phyloP scores from a whole-genome alignment of 176 grass and related monocot species.

The Eleusine coracana region DNA sequence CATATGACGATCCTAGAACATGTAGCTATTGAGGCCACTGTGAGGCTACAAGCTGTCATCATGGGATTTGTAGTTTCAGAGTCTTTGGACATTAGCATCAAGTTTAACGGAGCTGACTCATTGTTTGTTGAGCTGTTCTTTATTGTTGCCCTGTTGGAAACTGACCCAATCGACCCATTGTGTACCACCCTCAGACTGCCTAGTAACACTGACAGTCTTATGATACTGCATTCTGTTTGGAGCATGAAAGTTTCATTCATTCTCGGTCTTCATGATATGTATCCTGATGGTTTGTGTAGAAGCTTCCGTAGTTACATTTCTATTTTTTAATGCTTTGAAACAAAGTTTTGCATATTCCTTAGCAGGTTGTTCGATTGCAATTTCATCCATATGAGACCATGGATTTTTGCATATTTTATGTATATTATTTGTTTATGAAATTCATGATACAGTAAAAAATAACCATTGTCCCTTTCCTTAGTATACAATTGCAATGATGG shows the following conservation, averaged over 20 bases:
- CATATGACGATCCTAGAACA: neutral
- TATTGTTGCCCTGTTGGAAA: neutral
- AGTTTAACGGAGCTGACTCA: neutral
- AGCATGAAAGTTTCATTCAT: constrained; percentile 1
- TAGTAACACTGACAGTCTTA: neutral
- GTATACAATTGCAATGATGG: constrained; percentile 97
- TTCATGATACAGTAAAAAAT: constrained; percentile 9
- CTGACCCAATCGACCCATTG: neutral
- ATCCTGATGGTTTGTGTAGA: constrained; percentile 6
- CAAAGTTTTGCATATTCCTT: constrained; percentile 27
- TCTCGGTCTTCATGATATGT: neutral
- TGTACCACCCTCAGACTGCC: neutral
- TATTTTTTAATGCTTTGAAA: constrained; percentile 8
- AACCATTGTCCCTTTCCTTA: constrained; percentile 37
- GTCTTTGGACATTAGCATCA: neutral
- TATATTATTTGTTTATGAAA: constrained; percentile 9
- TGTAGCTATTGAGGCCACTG: neutral
- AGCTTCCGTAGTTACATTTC: constrained; percentile 4
- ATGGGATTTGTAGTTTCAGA: neutral
- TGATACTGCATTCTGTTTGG: constrained; percentile 15
- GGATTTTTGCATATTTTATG: neutral
- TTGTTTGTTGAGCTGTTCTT: neutral
- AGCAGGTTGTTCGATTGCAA: neutral
- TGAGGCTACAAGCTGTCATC: neutral
- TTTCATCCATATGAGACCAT: neutral